Percentiles rank a stretch among this genome's conserved stretches.
phyloP scores from a whole-genome alignment of 495 filamentous ascomycete genomes.

The Annulohypoxylon maeteangense region DNA sequence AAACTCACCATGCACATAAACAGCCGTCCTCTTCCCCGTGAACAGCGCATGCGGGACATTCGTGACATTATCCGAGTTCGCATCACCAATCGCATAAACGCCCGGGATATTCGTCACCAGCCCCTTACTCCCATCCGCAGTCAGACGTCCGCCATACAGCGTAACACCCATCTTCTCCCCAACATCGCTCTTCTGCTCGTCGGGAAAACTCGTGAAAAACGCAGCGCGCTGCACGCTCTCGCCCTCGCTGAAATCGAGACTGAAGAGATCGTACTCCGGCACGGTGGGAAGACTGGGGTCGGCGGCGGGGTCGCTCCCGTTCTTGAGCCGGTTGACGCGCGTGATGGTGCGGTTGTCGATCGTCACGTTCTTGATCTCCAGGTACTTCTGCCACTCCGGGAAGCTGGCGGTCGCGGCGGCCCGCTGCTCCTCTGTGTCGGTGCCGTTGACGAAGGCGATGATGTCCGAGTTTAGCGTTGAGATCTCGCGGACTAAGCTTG shows the following conservation, averaged over 20 bases:
- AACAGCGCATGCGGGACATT: constrained; percentile 71
- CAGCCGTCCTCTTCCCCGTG: constrained; percentile 65
- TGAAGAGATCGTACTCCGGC: constrained; percentile 62
- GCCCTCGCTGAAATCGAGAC: constrained; percentile 63
- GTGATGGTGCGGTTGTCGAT: constrained; percentile 66
- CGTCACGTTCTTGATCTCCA: constrained; percentile 58
- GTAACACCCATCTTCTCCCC: constrained; percentile 55
- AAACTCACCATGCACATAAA: constrained; percentile 64
- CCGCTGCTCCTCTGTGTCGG: constrained; percentile 56
- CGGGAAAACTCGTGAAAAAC: constrained; percentile 62
- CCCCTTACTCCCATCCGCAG: constrained; percentile 48
- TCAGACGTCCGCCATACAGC: constrained; percentile 58
- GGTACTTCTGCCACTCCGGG: constrained; percentile 58
- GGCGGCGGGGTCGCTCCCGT: constrained; percentile 51
- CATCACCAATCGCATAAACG: constrained; percentile 67
- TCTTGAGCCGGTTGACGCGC: constrained; percentile 57
- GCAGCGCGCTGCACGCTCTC: constrained; percentile 56
- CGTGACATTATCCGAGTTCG: constrained; percentile 65
- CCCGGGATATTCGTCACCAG: constrained; percentile 61
- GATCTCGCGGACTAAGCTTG: constrained; percentile 58
- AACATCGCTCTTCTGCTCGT: constrained; percentile 54
- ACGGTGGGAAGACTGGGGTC: constrained; percentile 52
- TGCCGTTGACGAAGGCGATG: constrained; percentile 65
- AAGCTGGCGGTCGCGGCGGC: constrained; percentile 52
- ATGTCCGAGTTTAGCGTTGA: constrained; percentile 57